Percentiles rank a stretch among this genome's conserved stretches.
These are phyloP conservation scores for Isoetes taiwanensis DNA, from an alignment of 75 land plant species.

Conservation along the genomic window DNA sequence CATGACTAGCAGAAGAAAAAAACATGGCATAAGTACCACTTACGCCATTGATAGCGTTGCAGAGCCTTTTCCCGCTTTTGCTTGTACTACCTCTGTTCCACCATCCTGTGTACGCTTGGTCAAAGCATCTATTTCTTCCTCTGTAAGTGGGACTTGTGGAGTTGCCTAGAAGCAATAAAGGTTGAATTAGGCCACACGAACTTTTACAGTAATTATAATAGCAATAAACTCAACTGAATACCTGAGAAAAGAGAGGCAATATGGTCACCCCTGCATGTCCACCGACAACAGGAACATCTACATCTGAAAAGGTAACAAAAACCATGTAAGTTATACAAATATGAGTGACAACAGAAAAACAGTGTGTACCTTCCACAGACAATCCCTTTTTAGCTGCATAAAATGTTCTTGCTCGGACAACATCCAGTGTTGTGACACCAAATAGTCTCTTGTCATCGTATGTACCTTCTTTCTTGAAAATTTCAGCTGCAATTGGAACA, in stretches of 20 bases:
- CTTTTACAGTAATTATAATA: too few relatives aligned
- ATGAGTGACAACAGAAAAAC: background rate
- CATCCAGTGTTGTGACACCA: constrained; percentile 97
- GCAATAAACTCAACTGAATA: too few relatives aligned
- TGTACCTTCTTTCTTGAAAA: constrained; percentile 81
- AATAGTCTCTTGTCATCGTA: constrained; percentile 77
- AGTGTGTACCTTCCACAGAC: constrained; percentile 43
- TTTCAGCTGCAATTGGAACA: constrained; percentile 93
- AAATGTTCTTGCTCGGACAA: constrained; percentile 92
- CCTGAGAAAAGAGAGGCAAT: constrained; percentile 93
- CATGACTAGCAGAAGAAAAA: too few relatives aligned
- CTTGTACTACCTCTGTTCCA: constrained; percentile 3
- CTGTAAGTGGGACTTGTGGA: background rate
- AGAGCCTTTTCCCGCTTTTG: constrained; percentile 7
- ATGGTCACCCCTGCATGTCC: constrained; percentile 97
- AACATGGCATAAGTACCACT: too few relatives aligned
- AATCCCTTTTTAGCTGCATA: constrained; percentile 73
- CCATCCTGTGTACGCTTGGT: constrained; percentile 8
- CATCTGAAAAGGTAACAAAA: constrained; percentile 34
- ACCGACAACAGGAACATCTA: constrained; percentile 96
- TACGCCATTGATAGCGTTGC: constrained; percentile 8
- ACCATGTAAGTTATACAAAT: background rate
- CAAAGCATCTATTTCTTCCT: background rate
- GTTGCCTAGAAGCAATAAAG: constrained; percentile 1
- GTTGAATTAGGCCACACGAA: too few relatives aligned